Evolutionary conservation across 176 grass and related monocot species (phyloP), one percentile per base, ranked within the genome.

Genomic region (Rhynchospora pubera): DNA sequence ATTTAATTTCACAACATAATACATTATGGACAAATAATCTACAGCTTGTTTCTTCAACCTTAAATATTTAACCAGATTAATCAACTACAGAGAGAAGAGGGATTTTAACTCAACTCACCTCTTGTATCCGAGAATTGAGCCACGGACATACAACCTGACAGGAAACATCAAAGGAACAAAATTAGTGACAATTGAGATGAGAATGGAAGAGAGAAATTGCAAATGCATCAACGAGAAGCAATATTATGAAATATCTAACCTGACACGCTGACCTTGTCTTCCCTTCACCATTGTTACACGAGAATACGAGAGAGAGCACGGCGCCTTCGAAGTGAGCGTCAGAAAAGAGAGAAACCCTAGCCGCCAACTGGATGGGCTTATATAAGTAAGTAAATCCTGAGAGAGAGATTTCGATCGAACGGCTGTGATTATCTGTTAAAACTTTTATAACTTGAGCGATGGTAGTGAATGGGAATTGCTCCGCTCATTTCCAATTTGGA

Each of bases 91-190:
- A 5, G 34, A 39, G 42, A 67, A 67, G 30, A 62, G 64, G 15
- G 6, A 8, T 0, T 2, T 70, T n/a, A 70, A 70, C 16, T 66
- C 13, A 70, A 43, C 16, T 70, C 42, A 70, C 66, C 66, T 70
- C 16, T 70, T 70, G 42, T 70, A 70, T 70, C 66, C 66, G 66
- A 70, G 66, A 7, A 70, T 47, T 4, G 66, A 46, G 66, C 66
- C 66, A 18, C 66, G 66, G 39, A 70, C 66, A 70, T 70, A 70
- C 42, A 46, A 21, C 42, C 66, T 70, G 66, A 19, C 30, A 64
- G 19, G 22, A 23, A 23, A 64, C 12, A 69, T 44, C 34, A 45
- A 46, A 19, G 0, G 16, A 70, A 62, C n/a, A 3, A 44, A 21
- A 70, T 67, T 16, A 67, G 5, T 39, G 34, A 67, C 30, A 6